Evolutionary conservation across 352 stramenopile species (phyloP).

Genomic region (Pythium oligandrum): DNA sequence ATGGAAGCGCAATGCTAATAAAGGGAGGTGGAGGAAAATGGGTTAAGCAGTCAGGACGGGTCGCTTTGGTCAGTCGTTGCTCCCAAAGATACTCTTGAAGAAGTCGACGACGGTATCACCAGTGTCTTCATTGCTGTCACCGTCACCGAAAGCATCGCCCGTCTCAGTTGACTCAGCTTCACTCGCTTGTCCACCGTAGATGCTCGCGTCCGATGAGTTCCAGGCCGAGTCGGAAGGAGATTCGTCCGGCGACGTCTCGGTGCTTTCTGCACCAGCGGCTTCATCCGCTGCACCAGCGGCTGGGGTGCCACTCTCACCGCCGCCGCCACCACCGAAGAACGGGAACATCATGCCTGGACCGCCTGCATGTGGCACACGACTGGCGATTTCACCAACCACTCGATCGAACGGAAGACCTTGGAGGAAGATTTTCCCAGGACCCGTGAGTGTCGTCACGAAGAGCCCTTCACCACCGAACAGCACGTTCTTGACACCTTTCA

Average conservation of each 20-base stretch:
- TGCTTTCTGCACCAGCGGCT: constrained; percentile 20
- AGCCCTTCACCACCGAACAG: constrained; percentile 93
- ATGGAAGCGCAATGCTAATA: no score
- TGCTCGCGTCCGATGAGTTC: constrained; percentile 32
- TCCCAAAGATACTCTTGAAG: constrained; percentile 53
- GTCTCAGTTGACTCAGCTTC: constrained; percentile 4
- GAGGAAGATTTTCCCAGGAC: constrained; percentile 87
- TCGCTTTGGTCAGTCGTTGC: constrained; percentile 6
- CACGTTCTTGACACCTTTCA: constrained; percentile 92
- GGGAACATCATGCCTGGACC: constrained; percentile 84
- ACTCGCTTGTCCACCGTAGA: constrained; percentile 27
- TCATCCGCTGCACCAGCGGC: constrained; percentile 22
- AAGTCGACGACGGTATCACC: constrained; percentile 48
- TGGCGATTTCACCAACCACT: constrained; percentile 90
- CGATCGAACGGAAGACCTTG: constrained; percentile 91
- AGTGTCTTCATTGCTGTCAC: constrained; percentile 22
- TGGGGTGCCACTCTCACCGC: constrained; percentile 24
- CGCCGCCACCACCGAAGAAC: constrained; percentile 72
- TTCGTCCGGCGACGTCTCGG: constrained; percentile 6
- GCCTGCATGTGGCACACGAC: constrained; percentile 73
- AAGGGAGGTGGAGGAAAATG: no score
- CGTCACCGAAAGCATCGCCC: constrained; percentile 14
- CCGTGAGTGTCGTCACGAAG: constrained; percentile 92
- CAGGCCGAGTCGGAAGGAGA: constrained; percentile 16
- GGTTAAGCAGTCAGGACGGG: no score